Evolutionary conservation across 2,329 filamentous ascomycete species (phyloP).

Genomic region (Neurospora crassa): DNA sequence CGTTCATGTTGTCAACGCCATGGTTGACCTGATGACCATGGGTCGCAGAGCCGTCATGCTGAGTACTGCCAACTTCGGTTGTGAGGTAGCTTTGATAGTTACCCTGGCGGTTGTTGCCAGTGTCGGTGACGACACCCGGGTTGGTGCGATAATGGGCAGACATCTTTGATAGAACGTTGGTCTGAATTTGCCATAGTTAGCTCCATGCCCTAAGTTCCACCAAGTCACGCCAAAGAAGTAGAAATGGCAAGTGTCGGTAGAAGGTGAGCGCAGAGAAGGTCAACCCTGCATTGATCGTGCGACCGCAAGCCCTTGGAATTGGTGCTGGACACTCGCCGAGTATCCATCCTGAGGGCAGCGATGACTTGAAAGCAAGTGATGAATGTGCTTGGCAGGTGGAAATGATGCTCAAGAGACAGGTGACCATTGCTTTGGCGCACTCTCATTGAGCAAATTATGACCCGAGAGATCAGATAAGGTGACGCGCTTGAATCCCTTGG

Average conservation of each 20-base stretch:
- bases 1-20: constrained; percentile 14
- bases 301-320: neutral
- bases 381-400: neutral
- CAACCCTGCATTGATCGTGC: neutral
- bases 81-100: constrained; percentile 12
- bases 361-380: neutral
- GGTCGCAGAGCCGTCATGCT: constrained; percentile 14
- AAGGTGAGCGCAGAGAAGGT: neutral
- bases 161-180: constrained; percentile 8
- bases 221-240: neutral
- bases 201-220: neutral
- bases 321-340: neutral
- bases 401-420: neutral
- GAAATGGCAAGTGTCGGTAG: neutral
- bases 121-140: constrained; percentile 17
- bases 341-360: neutral
- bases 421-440: neutral
- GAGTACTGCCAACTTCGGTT: constrained; percentile 13
- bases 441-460: neutral
- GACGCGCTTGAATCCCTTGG: neutral
- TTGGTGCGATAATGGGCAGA: constrained; percentile 19
- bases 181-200: neutral
- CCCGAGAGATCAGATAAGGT: neutral
- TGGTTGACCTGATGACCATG: constrained; percentile 19
- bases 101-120: constrained; percentile 15